Percentiles rank a stretch among this genome's conserved stretches.
These are phyloP conservation scores for Panus rudis DNA, from an alignment of 768 basidiomycete genomes.

Conservation along the genomic window DNA sequence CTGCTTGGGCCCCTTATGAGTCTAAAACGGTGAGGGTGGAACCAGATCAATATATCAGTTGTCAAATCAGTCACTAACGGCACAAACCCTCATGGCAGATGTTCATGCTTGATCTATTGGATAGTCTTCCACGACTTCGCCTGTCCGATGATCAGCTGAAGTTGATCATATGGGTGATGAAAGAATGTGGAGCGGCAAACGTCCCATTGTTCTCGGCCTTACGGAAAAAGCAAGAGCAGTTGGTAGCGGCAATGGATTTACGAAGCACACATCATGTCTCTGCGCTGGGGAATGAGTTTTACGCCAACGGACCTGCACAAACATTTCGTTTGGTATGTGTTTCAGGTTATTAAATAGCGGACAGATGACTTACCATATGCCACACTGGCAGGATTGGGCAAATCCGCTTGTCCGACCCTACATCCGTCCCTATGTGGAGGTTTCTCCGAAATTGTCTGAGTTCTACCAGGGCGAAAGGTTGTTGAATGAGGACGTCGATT, in stretches of 20 bases:
- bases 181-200: slow-evolving; percentile 21
- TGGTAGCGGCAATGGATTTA: slow-evolving; percentile 10
- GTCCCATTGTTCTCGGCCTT: slow-evolving; percentile 24
- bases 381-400: slow-evolving; percentile 10
- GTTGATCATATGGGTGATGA: slow-evolving; percentile 27
- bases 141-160: slow-evolving; percentile 28
- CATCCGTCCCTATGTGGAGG: slow-evolving; percentile 10
- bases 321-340: slow-evolving; percentile 4
- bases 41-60: too few species aligned
- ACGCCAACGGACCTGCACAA: slow-evolving; percentile 16
- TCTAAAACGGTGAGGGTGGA: slow-evolving; percentile 11
- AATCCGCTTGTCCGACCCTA: slow-evolving; percentile 7
- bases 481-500: slow-evolving; percentile 1
- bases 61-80: too few species aligned
- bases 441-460: slow-evolving; percentile 10
- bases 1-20: slow-evolving; percentile 9
- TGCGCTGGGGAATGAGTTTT: slow-evolving; percentile 24
- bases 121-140: slow-evolving; percentile 26
- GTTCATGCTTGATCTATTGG: slow-evolving; percentile 28
- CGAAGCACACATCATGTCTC: slow-evolving; percentile 16
- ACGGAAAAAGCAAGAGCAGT: slow-evolving; percentile 17
- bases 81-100: too few species aligned
- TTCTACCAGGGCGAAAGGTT: slow-evolving; percentile 11
- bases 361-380: too few species aligned
- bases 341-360: neutral